Conservation (phyloP, 805 yeast species). For the Pichia nakasei region DNA sequence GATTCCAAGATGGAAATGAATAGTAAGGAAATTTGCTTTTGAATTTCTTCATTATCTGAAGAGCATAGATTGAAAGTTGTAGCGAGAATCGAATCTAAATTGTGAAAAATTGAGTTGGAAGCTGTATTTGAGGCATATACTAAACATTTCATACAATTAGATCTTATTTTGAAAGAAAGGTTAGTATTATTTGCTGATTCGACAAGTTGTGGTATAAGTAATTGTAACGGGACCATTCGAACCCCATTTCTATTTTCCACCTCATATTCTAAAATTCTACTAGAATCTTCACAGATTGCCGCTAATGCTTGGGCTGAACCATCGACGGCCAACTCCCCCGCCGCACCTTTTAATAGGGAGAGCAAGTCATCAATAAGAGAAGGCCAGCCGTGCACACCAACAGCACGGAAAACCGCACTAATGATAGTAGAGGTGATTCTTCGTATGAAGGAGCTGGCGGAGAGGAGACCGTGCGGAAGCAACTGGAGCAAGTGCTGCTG, state of each 20-base stretch:
- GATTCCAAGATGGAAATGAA: constrained; percentile 64
- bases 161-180: constrained; percentile 47
- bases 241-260: constrained; percentile 45
- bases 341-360: constrained; percentile 43
- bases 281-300: constrained; percentile 87
- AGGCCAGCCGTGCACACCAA: constrained; percentile 70
- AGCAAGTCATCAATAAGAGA: constrained; percentile 59
- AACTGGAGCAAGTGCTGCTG: constrained; percentile 29
- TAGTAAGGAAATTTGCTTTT: constrained; percentile 69
- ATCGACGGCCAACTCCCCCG: constrained; percentile 43
- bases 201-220: constrained; percentile 58
- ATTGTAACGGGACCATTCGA: constrained; percentile 42
- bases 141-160: constrained; percentile 60
- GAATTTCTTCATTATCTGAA: constrained; percentile 41
- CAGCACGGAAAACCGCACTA: constrained; percentile 63
- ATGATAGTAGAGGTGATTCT: constrained; percentile 88
- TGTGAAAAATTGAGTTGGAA: constrained; percentile 54
- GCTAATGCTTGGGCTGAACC: constrained; percentile 77
- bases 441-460: constrained; percentile 52
- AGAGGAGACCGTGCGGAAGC: constrained; percentile 41
- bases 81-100: constrained; percentile 56
- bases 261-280: constrained; percentile 52
- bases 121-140: constrained; percentile 67
- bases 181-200: constrained; percentile 35
- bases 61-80: constrained; percentile 69